Conservation (phyloP, 495 filamentous ascomycete genomes). For the Choiromyces venosus region DNA sequence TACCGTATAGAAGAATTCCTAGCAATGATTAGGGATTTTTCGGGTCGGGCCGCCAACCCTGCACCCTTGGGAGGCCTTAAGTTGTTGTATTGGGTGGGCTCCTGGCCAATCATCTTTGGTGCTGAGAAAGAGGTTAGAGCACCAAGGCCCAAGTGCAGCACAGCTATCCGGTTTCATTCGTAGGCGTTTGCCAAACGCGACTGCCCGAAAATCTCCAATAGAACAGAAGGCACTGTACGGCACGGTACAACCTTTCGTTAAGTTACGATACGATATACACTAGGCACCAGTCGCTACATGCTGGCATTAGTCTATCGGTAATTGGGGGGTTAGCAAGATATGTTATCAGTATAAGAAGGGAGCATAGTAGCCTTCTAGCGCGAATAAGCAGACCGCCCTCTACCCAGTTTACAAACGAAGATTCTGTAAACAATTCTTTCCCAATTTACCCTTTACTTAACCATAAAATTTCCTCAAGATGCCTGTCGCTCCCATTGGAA, state of each 20-base stretch:
- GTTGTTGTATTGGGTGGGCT: not conserved
- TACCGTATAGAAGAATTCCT: not conserved
- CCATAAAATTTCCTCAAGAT: conserved; percentile 12
- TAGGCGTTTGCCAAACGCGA: not conserved
- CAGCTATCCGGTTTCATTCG: not conserved
- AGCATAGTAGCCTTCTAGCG: not conserved
- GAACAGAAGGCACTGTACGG: not conserved
- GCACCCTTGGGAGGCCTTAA: not conserved
- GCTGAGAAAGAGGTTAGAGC: not conserved
- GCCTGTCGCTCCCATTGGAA: conserved; percentile 25
- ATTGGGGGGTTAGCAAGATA: not conserved
- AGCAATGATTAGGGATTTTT: not conserved
- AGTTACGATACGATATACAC: not conserved
- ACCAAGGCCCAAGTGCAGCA: not conserved
- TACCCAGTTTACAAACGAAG: not conserved
- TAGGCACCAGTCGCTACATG: not conserved
- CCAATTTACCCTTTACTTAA: not conserved
- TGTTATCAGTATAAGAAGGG: not conserved
- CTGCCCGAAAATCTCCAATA: not conserved
- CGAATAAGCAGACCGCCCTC: not conserved
- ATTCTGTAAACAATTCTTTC: not conserved
- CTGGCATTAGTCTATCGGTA: not conserved
- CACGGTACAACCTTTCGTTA: not conserved
- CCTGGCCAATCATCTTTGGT: not conserved
- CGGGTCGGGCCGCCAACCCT: not conserved